A percentile compares a stretch with the other conserved stretches of the same genome.
Evolutionary conservation across 176 grass and related monocot genomes (phyloP).

Genomic region (Phoenix roebelenii): DNA sequence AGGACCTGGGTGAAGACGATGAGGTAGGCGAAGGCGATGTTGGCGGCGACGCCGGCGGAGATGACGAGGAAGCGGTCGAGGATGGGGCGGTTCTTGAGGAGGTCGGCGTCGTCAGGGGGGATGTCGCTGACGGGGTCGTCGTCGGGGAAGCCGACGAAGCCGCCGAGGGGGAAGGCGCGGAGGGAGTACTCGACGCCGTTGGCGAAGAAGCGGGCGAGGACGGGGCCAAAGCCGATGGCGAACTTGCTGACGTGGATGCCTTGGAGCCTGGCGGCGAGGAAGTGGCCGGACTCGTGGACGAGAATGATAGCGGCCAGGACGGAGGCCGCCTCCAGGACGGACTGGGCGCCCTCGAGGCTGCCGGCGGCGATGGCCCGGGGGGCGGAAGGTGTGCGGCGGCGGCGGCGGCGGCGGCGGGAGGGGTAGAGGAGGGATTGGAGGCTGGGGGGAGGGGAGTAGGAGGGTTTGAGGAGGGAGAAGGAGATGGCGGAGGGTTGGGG

Average conservation of each 20-base stretch:
- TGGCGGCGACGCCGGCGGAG: constrained; percentile 79
- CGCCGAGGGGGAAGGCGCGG: constrained; percentile 86
- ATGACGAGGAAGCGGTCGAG: constrained; percentile 83
- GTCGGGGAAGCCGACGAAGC: constrained; percentile 95
- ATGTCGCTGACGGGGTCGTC: constrained; percentile 77
- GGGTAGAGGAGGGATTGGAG: background rate
- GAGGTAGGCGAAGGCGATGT: constrained; percentile 76
- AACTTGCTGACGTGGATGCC: constrained; percentile 95
- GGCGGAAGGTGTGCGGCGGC: constrained; percentile 1
- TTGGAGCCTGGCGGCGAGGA: constrained; percentile 59
- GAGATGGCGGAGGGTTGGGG: constrained; percentile 23
- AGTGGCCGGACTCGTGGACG: constrained; percentile 86
- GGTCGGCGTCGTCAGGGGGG: constrained; percentile 69
- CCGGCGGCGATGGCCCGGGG: constrained; percentile 10
- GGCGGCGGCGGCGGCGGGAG: constrained; percentile 3
- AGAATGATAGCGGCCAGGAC: constrained; percentile 83
- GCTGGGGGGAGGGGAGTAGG: constrained; percentile 11
- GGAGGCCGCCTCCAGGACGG: constrained; percentile 60
- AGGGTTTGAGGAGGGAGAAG: background rate
- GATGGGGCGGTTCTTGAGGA: constrained; percentile 81
- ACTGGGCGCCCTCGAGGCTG: constrained; percentile 42
- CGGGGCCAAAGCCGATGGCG: constrained; percentile 79
- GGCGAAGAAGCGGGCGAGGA: constrained; percentile 57
- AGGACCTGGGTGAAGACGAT: constrained; percentile 69
- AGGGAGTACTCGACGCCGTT: constrained; percentile 83